Percentiles rank a stretch among this genome's conserved stretches.
phyloP scores from a whole-genome alignment of 352 stramenopile species.

The Pythium folliculosum region DNA sequence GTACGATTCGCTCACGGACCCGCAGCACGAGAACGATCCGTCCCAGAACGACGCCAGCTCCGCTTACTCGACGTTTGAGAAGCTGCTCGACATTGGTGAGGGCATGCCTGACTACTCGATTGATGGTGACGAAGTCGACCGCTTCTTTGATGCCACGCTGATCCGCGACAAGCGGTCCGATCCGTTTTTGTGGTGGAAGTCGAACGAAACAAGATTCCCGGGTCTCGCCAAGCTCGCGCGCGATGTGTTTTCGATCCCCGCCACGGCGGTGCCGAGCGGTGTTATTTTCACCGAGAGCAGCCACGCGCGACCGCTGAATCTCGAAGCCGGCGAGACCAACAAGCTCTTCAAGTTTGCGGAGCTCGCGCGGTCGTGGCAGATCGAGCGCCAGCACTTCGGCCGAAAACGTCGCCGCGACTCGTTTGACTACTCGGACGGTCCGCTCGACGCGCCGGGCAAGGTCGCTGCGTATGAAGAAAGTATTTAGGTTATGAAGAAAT shows the following conservation, averaged over 20 bases:
- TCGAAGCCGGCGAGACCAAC: slow-evolving; percentile 60
- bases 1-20: slow-evolving; percentile 62
- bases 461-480: slow-evolving; percentile 84
- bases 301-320: slow-evolving; percentile 60
- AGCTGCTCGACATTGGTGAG: slow-evolving; percentile 78
- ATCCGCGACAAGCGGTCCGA: slow-evolving; percentile 81
- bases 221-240: slow-evolving; percentile 71
- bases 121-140: slow-evolving; percentile 75
- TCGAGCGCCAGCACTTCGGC: slow-evolving; percentile 74
- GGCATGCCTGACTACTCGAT: slow-evolving; percentile 78
- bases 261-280: slow-evolving; percentile 64
- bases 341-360: slow-evolving; percentile 80
- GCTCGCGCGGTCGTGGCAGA: slow-evolving; percentile 74
- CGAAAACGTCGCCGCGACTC: slow-evolving; percentile 75
- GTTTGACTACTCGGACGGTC: slow-evolving; percentile 71
- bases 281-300: slow-evolving; percentile 71
- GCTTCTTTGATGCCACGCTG: slow-evolving; percentile 82
- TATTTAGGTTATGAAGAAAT: slow-evolving; percentile 62
- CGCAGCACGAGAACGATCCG: slow-evolving; percentile 55
- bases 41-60: slow-evolving; percentile 59
- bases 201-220: slow-evolving; percentile 77
- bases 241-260: slow-evolving; percentile 74
- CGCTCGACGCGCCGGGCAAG: slow-evolving; percentile 58
- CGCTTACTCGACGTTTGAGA: slow-evolving; percentile 81
- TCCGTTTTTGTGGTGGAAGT: slow-evolving; percentile 84